phyloP scores from a whole-genome alignment of 768 basidiomycete genomes.

The Lyophyllum shimeji region DNA sequence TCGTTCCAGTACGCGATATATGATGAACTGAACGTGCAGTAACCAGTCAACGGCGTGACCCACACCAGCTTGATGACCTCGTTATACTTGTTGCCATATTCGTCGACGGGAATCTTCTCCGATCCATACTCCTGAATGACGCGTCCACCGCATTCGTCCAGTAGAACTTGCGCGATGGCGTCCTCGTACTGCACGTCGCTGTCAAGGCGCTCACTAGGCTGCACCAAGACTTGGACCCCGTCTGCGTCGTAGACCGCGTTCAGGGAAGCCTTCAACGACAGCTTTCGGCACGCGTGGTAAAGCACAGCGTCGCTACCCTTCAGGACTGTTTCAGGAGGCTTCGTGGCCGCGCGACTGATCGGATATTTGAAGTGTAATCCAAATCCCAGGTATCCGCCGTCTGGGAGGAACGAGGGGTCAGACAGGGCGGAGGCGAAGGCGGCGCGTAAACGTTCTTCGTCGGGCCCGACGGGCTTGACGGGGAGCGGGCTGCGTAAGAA shows the following conservation, averaged over 20 bases:
- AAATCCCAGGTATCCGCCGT: constrained; percentile 41
- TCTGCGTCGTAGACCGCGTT: background rate
- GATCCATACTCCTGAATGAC: background rate
- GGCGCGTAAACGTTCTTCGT: constrained; percentile 5
- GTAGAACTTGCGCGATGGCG: background rate
- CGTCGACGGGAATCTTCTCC: background rate
- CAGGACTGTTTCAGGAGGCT: constrained; percentile 5
- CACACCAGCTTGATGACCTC: background rate
- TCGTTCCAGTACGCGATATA: background rate
- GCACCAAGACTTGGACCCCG: background rate
- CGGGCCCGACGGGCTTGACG: constrained; percentile 8
- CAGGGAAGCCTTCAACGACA: background rate
- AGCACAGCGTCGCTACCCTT: constrained; percentile 30
- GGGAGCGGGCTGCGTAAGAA: background rate
- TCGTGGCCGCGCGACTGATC: constrained; percentile 12
- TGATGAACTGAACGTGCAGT: background rate
- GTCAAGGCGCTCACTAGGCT: background rate
- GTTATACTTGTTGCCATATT: background rate
- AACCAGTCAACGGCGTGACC: background rate
- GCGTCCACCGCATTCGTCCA: background rate
- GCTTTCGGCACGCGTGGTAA: constrained; percentile 15
- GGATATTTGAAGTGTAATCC: constrained; percentile 38
- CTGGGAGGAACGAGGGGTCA: constrained; percentile 32
- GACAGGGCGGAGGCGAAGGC: constrained; percentile 26
- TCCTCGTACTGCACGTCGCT: background rate